Percentiles rank a stretch among this genome's conserved stretches.
Conservation (phyloP, 306 rosid species). For the Lathyrus aphaca region DNA sequence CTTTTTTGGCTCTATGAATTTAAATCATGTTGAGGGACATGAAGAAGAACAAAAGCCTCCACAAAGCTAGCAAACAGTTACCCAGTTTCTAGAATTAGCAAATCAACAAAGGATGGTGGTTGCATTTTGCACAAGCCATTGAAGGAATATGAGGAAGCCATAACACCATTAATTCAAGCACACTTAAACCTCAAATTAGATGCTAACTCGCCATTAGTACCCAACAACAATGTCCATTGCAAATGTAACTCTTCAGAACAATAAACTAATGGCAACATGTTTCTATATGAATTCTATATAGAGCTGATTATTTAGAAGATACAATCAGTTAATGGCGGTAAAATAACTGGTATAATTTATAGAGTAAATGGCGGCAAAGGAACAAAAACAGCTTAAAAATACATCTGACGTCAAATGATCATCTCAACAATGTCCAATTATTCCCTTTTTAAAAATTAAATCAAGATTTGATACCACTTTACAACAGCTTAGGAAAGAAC, state of each 20-base stretch:
- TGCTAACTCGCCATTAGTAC: not conserved
- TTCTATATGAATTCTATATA: not conserved
- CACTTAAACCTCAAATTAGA: too few species aligned
- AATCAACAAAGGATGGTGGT: too few species aligned
- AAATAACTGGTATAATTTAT: not conserved
- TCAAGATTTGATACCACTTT: not conserved
- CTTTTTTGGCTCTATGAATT: too few species aligned
- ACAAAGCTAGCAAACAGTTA: too few species aligned
- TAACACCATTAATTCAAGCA: too few species aligned
- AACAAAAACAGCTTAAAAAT: not conserved
- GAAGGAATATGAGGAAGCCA: too few species aligned
- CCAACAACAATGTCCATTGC: not conserved
- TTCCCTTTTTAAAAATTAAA: slow-evolving; percentile 28
- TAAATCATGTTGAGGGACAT: too few species aligned
- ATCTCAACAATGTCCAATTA: slow-evolving; percentile 10
- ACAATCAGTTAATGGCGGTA: slow-evolving; percentile 16
- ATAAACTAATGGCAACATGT: not conserved
- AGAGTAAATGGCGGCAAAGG: slow-evolving; percentile 1
- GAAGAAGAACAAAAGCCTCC: too few species aligned
- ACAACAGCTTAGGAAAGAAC: slow-evolving; percentile 52
- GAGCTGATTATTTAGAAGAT: slow-evolving; percentile 37
- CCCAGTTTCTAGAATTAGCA: too few species aligned
- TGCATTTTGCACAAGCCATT: too few species aligned
- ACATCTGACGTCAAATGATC: not conserved
- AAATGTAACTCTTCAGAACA: not conserved